These are phyloP conservation scores for Zizania palustris DNA, from an alignment of 202 grass and related monocot genomes.

Conservation along the genomic window DNA sequence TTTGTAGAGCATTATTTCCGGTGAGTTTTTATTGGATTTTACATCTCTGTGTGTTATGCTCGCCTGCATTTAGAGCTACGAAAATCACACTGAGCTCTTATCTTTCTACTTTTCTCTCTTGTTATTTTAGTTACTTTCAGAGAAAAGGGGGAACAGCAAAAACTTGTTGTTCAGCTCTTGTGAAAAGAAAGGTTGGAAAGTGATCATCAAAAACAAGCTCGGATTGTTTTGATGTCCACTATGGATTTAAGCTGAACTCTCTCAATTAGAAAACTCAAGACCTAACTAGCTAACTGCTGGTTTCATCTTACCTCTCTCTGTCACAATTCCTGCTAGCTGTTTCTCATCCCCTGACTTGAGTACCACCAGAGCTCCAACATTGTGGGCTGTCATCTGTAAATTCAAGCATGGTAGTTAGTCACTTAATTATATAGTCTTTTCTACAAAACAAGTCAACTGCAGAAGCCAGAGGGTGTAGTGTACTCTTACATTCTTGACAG, in stretches of 20 bases:
- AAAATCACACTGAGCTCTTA: neutral
- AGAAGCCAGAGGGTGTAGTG: neutral
- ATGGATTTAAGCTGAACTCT: neutral
- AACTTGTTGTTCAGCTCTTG: neutral
- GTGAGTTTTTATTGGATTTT: neutral
- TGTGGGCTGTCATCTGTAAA: slow-evolving; percentile 73
- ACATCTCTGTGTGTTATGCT: neutral
- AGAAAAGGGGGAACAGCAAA: too few relatives aligned
- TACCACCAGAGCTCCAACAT: slow-evolving; percentile 86
- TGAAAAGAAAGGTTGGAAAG: neutral
- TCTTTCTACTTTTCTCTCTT: neutral
- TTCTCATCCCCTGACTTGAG: slow-evolving; percentile 77
- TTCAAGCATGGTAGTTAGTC: slow-evolving; percentile 14
- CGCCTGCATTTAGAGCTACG: neutral
- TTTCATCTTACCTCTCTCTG: slow-evolving; percentile 74
- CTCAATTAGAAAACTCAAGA: neutral
- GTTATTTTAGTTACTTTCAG: neutral
- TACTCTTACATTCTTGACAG: slow-evolving; percentile 60
- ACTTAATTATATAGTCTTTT: neutral
- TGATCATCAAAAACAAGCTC: neutral
- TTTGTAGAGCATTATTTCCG: slow-evolving; percentile 6
- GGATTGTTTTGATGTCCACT: neutral
- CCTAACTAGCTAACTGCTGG: neutral
- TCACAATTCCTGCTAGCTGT: slow-evolving; percentile 76
- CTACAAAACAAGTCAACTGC: neutral